Base-by-base conservation (phyloP, 495 filamentous ascomycete species). In the Aspergillus kassunensis region DNA sequence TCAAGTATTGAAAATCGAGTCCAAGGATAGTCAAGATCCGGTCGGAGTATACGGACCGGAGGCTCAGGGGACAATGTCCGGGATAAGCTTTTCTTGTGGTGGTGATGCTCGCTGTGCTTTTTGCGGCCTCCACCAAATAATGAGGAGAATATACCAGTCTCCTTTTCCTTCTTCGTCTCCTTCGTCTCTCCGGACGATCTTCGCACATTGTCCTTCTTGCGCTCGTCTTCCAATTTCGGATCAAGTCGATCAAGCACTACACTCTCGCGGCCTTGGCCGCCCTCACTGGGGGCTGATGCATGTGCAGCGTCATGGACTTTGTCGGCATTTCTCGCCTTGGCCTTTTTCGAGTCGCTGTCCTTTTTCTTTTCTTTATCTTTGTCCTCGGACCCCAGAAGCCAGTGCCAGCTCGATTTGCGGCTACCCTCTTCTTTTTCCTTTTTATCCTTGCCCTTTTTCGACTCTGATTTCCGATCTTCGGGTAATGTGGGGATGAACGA, bases 21-120 rank as follows among this genome's bases (percentile, higher is more conserved):
- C 89, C 92, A 99, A 54, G 90, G 85, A 69, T 91, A 97, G 70
- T 97, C 91, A 56, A 95, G 72, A 66, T 97, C 95, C 15, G 91
- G 84, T 53, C 82, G 83, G 41, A 95, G 79, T 21, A 81, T 75
- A 44, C 80, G 79, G 16, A 78, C 74, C 9, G 86, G 82, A 7
- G 86, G 89, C 18, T 96, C 91, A 6, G 91, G 91, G 9, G 92
- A 93, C 12, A 89, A 72, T 12, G 82, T 84, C 31, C 89, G 84
- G 3, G 86, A 86, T 51, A 81, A 83, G 51, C 80, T 80, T 70
- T 93, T 95, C 63, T 88, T 87, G 43, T 82, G 76, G 43, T 82
- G 76, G 39, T 88, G 84, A 13, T 81, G 76, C 25, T 64, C 62
- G 31, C 61, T 60, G 60, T 87, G 87, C 70, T 87, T 91, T 73